Evolutionary conservation across 345 rosid species (phyloP), one percentile per base, ranked within the genome.

Genomic region (Brassica nigra): DNA sequence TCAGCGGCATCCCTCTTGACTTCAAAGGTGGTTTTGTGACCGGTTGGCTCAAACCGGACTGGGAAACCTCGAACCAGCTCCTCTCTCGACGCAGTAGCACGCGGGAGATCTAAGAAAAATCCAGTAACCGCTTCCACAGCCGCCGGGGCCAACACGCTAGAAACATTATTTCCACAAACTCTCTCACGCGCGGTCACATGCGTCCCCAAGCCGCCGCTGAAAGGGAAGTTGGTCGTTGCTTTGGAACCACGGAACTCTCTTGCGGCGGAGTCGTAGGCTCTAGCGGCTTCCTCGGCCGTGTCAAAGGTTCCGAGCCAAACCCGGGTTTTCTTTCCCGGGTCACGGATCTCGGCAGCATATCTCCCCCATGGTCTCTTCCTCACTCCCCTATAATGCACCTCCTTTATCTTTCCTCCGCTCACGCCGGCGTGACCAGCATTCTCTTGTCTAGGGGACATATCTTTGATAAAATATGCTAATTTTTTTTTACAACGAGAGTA

Each of bases 311-410:
- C 95, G 0, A 88, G 82, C 95, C 91, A 91, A 64, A 88, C 89
- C 6, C 93, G 91, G 10, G 72, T 86, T 62, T 88, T 91, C 84
- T 85, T 86, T 0, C 83, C 62, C 8, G 95, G 95, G 76, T 88
- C 90, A 18, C 93, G 79, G 68, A 91, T 89, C 75, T 90, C 92
- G 4, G 92, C 95, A 0, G 95, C 91, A 71, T 86, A 89, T 16
- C 88, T 80, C 12, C 95, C 91, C 91, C 92, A 90, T 1, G 92
- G 92, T 64, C 88, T 78, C 88, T 88, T 89, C 78, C 93, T 78
- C 1, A 88, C 93, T 5, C 92, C 93, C 57, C 93, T 83, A 57
- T 81, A 84, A 67, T 76, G 91, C 78, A 82, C 72, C 83, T 88
- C 90, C 67, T 20, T 68, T 0, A 6, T 8, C 74, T 59, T 30